Base-by-base conservation (phyloP, 345 rosid species). In the Odontarrhena argentea region DNA sequence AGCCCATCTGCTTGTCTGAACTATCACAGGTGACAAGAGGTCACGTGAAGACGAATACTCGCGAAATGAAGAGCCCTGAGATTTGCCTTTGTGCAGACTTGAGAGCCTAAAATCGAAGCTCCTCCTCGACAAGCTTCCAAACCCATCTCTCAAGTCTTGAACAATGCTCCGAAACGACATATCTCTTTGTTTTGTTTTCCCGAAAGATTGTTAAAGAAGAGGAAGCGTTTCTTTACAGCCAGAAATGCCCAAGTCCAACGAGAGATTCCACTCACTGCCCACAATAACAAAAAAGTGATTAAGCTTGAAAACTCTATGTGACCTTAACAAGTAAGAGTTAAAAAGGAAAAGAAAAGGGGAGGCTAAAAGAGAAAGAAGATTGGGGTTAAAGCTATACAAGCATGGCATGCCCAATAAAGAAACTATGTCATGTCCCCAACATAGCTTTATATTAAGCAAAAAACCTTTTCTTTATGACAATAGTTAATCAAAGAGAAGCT, bases 161-260 rank as follows among this genome's bases (percentile, higher is more conserved):
- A 81, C 82, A 71, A 86, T 86, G 76, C 85, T 82, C 25, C 87
- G 74, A 64, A 86, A 83, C 8, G 91, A 83, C 91, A 86, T 86
- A 28, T 75, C 69, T 55, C 66, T 56, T 35, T 28, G 2, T 9
- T 66, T 43, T 18, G 22, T 18, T 18, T 18, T 1, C 10, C 0
- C 2, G 13, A 26, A 26, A 15, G 40, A 32, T 46, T 50, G 9
- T 9, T 50, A 4, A 51, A 50, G 11, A 48, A 58, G 48, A 58
- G 3, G 35, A 72, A 35, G 18, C 0, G 68, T 61, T 44, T 60
- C 60, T 62, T 30, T 6, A 32, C 36, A 60, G 26, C 7, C 3
- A 70, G 55, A 51, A 43, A 26, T 63, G 49, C 49, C 4, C 37
- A 63, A 55, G 38, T 13, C 54, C 15, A 32, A 41, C 28, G 68